Conservation (phyloP, 768 basidiomycete genomes). For the Boletus barrowsii region DNA sequence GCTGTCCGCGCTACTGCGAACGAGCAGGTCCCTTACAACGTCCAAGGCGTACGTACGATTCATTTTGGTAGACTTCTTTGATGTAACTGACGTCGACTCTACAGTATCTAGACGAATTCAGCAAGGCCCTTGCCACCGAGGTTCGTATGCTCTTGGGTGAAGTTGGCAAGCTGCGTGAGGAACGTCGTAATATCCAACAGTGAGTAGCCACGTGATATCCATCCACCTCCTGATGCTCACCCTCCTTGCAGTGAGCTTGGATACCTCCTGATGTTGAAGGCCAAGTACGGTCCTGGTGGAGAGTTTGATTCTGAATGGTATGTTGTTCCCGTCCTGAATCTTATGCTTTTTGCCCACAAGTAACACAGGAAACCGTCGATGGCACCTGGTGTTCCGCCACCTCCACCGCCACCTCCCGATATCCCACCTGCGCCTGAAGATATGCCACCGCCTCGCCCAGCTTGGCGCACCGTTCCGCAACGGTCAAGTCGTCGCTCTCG, state of each 20-base stretch:
- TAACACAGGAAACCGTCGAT: conserved; percentile 47
- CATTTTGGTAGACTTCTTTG: not conserved
- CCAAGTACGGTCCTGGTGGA: conserved; percentile 81
- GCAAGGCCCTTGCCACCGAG: conserved; percentile 77
- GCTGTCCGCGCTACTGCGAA: conserved; percentile 69
- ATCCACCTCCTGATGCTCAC: conserved; percentile 4
- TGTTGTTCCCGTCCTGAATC: conserved; percentile 5
- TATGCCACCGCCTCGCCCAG: conserved; percentile 47
- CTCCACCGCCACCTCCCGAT: conserved; percentile 44
- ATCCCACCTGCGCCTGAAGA: conserved; percentile 45
- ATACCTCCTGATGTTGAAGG: conserved; percentile 61
- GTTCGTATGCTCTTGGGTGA: conserved; percentile 81
- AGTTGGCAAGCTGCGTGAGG: conserved; percentile 79
- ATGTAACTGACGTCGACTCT: not conserved
- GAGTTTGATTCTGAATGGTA: conserved; percentile 85
- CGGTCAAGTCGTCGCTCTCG: conserved; percentile 40
- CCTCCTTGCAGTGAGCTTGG: conserved; percentile 62
- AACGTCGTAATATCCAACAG: conserved; percentile 75
- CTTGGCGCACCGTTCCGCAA: conserved; percentile 55
- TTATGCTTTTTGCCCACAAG: not conserved
- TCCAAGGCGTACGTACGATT: conserved; percentile 63
- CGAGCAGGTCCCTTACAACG: conserved; percentile 79
- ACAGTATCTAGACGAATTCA: conserved; percentile 86
- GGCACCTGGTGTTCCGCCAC: conserved; percentile 36
- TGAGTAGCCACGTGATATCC: conserved; percentile 37